phyloP scores from a whole-genome alignment of 2,329 filamentous ascomycete genomes.

The Sclerotinia borealis region DNA sequence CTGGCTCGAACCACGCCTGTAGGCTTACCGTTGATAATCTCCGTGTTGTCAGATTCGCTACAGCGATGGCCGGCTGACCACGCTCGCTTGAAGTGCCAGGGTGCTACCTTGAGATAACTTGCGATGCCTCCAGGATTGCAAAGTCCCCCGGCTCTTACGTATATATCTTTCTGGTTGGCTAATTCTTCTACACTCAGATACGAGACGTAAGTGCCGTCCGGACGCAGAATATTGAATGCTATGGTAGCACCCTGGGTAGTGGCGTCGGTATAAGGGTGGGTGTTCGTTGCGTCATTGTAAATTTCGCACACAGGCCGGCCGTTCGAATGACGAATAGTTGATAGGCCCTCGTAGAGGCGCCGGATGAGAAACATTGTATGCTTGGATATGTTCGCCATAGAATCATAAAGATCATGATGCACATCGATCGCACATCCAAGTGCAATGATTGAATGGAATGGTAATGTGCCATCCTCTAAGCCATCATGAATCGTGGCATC shows the following conservation, averaged over 20 bases:
- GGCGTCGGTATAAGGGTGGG: conserved; percentile 19
- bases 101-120: conserved; percentile 59
- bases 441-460: conserved; percentile 83
- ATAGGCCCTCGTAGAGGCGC: conserved; percentile 53
- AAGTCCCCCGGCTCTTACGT: conserved; percentile 78
- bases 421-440: conserved; percentile 66
- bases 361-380: conserved; percentile 64
- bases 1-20: conserved; percentile 82
- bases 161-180: conserved; percentile 70
- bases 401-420: conserved; percentile 63
- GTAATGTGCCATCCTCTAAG: conserved; percentile 84
- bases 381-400: conserved; percentile 59
- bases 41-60: conserved; percentile 65
- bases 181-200: conserved; percentile 81
- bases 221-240: conserved; percentile 73
- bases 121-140: conserved; percentile 89
- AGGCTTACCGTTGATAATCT: conserved; percentile 71
- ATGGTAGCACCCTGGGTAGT: conserved; percentile 61
- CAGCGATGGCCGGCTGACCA: conserved; percentile 81
- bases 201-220: conserved; percentile 66
- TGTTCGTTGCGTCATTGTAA: conserved; percentile 32
- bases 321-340: conserved; percentile 60
- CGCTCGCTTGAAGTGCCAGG: conserved; percentile 77
- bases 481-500: conserved; percentile 65
- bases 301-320: conserved; percentile 26